Evolutionary conservation across 805 yeast genomes (phyloP).

Genomic region (Metschnikowia cubensis): DNA sequence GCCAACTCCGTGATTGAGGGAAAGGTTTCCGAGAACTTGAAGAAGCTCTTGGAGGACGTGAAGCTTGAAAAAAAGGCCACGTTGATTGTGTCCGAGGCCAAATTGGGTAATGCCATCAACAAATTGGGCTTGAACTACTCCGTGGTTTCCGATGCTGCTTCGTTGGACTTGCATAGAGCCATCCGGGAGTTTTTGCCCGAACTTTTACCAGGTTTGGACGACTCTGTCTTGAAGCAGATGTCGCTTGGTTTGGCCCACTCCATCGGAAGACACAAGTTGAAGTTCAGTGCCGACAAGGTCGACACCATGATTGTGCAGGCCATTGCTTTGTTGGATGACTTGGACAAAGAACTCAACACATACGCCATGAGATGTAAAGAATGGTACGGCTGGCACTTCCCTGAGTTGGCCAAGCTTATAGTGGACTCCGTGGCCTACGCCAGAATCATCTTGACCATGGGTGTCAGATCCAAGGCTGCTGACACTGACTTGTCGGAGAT

Average conservation of each 20-base stretch:
- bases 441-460: conserved; percentile 89
- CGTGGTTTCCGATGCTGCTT: conserved; percentile 91
- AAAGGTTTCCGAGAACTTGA: conserved; percentile 80
- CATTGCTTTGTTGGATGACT: conserved; percentile 91
- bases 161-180: conserved; percentile 92
- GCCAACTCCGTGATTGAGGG: conserved; percentile 91
- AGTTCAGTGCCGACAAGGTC: conserved; percentile 96
- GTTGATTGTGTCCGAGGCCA: conserved; percentile 89
- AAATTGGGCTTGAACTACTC: conserved; percentile 84
- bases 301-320: conserved; percentile 99
- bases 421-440: conserved; percentile 96
- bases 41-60: conserved; percentile 68
- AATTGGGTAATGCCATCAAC: conserved; percentile 93
- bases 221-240: conserved; percentile 84
- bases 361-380: conserved; percentile 99
- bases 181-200: conserved; percentile 92
- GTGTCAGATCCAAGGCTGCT: conserved; percentile 85
- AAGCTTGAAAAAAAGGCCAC: conserved; percentile 81
- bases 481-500: conserved; percentile 71
- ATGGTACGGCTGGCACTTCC: conserved; percentile 99
- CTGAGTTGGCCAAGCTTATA: conserved; percentile 96
- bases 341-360: conserved; percentile 96
- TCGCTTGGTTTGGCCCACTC: conserved; percentile 98
- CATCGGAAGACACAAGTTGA: conserved; percentile 95
- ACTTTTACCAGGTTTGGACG: conserved; percentile 88